Base-by-base conservation (phyloP, 352 stramenopile genomes). In the Pythium apleroticum region DNA sequence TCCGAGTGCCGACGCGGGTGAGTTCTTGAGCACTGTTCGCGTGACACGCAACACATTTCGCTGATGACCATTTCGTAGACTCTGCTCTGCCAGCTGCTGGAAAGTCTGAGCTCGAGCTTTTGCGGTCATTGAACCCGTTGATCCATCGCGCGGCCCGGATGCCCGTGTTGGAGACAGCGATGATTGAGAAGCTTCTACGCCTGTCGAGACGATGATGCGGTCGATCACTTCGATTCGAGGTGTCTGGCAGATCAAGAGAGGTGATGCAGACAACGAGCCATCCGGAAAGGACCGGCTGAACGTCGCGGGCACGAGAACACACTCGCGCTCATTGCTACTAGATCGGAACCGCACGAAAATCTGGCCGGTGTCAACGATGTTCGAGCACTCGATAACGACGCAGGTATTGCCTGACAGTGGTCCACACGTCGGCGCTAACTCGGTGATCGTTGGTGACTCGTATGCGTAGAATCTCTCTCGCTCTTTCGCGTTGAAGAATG, bases 291-390 rank as follows among this genome's bases (percentile, higher is more conserved):
- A 71, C 0, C 76, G 74, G 63, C 79, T 89, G 60, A 84, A 90
- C 14, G 53, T 68, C 8, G 65, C 81, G 3, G 83, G 83, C 11
- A 90, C 72, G 14, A 91, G 61, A 3, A 88, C 68, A 52, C 76
- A 88, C 45, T 91, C 81, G 0, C 79, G 80, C 52, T 89, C 83
- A 31, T 89, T 89, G 0, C 74, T 43, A 41, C 54, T 80, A 7
- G 77, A 88, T 17, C 83, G 76, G 31, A 91, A 90, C 8, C 83
- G 78, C n/a, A 89, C 83, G 46, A 91, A 91, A 25, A 91, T 86
- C 48, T 91, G 83, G 0, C 81, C 83, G 0, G 83, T 91, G 46
- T 91, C 79, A 2, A 91, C 30, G n/a, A 91, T 70, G 41, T 88
- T 88, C 0, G 66, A 66, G 3, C 69, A 74, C 65, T 90, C 79